phyloP scores from a whole-genome alignment of 1,284 basidiomycete species.

The Rhizopogon hawkerae region DNA sequence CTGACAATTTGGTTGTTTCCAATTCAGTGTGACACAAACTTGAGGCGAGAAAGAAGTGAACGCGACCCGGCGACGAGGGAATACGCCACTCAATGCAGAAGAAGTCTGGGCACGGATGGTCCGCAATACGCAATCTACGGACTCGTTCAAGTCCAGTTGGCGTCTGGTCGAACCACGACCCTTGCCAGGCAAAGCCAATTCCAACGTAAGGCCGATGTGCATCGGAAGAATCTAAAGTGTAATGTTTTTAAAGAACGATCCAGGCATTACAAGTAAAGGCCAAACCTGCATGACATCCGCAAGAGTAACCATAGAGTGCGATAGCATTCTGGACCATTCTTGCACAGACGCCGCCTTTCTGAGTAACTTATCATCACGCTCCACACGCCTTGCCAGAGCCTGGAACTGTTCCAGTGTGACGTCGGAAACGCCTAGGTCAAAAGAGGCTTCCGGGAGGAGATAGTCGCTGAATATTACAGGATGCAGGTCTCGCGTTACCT shows the following conservation, averaged over 20 bases:
- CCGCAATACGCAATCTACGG: slow-evolving; percentile 76
- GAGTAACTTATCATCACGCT: slow-evolving; percentile 32
- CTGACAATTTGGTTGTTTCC: slow-evolving; percentile 99
- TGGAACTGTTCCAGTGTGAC: slow-evolving; percentile 78
- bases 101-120: slow-evolving; percentile 64
- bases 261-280: slow-evolving; percentile 11
- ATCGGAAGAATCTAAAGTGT: slow-evolving; percentile 57
- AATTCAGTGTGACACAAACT: slow-evolving; percentile 85
- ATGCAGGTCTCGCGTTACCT: slow-evolving; percentile 85
- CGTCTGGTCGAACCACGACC: slow-evolving; percentile 38
- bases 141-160: slow-evolving; percentile 65
- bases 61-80: slow-evolving; percentile 63
- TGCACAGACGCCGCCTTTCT: slow-evolving; percentile 28
- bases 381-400: slow-evolving; percentile 47
- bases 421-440: slow-evolving; percentile 78
- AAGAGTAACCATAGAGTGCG: slow-evolving; percentile 60
- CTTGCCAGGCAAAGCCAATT: slow-evolving; percentile 46
- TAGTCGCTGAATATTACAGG: slow-evolving; percentile 76
- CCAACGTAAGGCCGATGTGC: slow-evolving; percentile 70
- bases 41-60: slow-evolving; percentile 87
- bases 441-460: slow-evolving; percentile 63
- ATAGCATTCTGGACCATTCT: slow-evolving; percentile 53
- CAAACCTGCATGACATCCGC: slow-evolving; percentile 64
- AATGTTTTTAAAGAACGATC: slow-evolving; percentile 11
- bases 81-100: slow-evolving; percentile 39